Base-by-base conservation (phyloP, 441 rosid genomes). In the Omphalea diandra region DNA sequence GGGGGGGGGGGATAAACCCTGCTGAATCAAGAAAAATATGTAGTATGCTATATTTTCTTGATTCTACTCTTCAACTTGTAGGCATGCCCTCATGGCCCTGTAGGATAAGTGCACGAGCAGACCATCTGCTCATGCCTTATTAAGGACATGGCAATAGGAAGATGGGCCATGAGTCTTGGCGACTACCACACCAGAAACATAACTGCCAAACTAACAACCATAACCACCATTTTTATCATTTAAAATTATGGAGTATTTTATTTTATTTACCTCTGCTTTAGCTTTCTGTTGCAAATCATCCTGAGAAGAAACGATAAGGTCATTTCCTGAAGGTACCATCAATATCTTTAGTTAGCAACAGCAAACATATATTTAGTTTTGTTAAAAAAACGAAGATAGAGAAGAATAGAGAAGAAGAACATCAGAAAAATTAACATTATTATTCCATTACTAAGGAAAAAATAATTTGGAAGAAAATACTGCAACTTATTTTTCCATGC, bases 281-380 rank as follows among this genome's bases (percentile, higher is more conserved):
- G 38, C 62, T 52, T 3, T 33, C 56, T 50, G 43, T 67, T 44
- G 73, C 72, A 72, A 52, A 66, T 69, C 77, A 44, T 52, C 56
- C 27, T 59, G 67, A 63, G 81, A 76, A 67, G 75, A 55, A 57
- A 58, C 43, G 44, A 65, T 35, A 55, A 61, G 50, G 57, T 72
- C 72, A 49, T 63, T 26, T 35, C 79, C 85, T 81, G 86, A 66
- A 75, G 20, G 56, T 43, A 63, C 33, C 38, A 65, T 18, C 44
- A 65, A 17, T 26, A 71, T n/a, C 27, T 27, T 29, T 60, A 11
- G 14, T 53, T 22, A 49, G 44, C 50, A 63, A 31, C 27, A 49
- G 32, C 33, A 53, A 53, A 20, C 10, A 40, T 9, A 9, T 47
- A 14, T 38, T 29, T n/a, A n/a, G n/a, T n/a, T n/a, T n/a, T n/a